These are phyloP conservation scores for Neurospora crassa DNA, from an alignment of 2,329 filamentous ascomycete species.

Conservation along the genomic window DNA sequence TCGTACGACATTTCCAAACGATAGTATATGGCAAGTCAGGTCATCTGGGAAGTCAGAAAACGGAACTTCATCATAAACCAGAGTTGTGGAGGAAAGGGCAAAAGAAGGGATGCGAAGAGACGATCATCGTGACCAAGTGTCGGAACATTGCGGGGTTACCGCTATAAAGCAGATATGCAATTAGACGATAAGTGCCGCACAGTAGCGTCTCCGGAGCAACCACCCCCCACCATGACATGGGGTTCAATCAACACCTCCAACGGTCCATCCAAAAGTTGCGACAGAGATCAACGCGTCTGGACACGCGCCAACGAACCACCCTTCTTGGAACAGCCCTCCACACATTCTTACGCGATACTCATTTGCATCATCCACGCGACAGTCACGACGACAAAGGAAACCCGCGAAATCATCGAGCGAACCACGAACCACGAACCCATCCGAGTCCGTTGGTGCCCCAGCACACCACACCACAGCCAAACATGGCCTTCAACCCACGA, in stretches of 20 bases:
- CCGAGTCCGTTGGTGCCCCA: background rate
- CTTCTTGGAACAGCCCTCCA: background rate
- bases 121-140: background rate
- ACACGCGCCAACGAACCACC: background rate
- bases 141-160: background rate
- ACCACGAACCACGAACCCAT: slow-evolving; percentile 3
- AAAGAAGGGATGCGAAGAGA: background rate
- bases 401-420: background rate
- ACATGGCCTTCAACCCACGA: slow-evolving; percentile 49
- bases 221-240: background rate
- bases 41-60: too few relatives aligned
- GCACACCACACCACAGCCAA: slow-evolving; percentile 8
- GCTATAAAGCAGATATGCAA: background rate
- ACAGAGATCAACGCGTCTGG: background rate
- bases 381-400: background rate
- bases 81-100: background rate
- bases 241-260: background rate
- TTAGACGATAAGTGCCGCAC: background rate
- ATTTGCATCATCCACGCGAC: background rate
- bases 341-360: background rate
- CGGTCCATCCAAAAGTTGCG: background rate
- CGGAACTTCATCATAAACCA: background rate
- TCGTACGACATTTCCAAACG: background rate
- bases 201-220: background rate
- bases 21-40: too few relatives aligned